phyloP scores from a whole-genome alignment of 352 stramenopile genomes.

The Phytophthora colocasiae region DNA sequence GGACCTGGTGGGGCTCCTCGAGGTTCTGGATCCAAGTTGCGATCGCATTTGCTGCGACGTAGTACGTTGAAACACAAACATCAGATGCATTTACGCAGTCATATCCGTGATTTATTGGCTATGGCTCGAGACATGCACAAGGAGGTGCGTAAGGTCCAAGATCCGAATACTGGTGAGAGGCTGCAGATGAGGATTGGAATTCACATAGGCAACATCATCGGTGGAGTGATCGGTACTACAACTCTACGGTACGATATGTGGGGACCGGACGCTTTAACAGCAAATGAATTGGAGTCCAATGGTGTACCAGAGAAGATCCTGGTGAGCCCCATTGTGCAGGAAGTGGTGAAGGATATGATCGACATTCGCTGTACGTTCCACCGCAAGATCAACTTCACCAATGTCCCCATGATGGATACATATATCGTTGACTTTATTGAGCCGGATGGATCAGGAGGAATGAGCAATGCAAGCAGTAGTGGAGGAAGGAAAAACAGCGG shows the following conservation, averaged over 20 bases:
- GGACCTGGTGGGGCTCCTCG: constrained; percentile 3
- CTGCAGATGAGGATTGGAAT: constrained; percentile 91
- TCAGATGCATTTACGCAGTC: constrained; percentile 81
- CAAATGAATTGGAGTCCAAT: constrained; percentile 90
- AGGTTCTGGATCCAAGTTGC: constrained; percentile 18
- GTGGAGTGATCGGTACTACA: constrained; percentile 85
- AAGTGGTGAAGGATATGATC: constrained; percentile 85
- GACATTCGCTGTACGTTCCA: constrained; percentile 87
- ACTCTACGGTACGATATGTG: constrained; percentile 92
- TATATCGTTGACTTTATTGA: constrained; percentile 87
- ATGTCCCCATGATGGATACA: constrained; percentile 84
- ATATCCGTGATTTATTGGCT: constrained; percentile 79
- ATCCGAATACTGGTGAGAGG: constrained; percentile 84
- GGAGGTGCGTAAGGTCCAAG: constrained; percentile 82
- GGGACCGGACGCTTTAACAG: constrained; percentile 82
- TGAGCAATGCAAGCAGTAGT: background rate
- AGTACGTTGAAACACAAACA: constrained; percentile 86
- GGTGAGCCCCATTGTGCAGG: constrained; percentile 81
- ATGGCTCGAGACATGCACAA: constrained; percentile 91
- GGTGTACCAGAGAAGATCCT: constrained; percentile 82
- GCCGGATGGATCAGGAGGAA: constrained; percentile 27
- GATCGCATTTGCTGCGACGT: constrained; percentile 41
- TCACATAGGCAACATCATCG: constrained; percentile 90
- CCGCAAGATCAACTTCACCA: constrained; percentile 85
- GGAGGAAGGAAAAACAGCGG: constrained; percentile 22